Evolutionary conservation across 352 stramenopile species (phyloP).

Genomic region (Sclerospora graminicola): DNA sequence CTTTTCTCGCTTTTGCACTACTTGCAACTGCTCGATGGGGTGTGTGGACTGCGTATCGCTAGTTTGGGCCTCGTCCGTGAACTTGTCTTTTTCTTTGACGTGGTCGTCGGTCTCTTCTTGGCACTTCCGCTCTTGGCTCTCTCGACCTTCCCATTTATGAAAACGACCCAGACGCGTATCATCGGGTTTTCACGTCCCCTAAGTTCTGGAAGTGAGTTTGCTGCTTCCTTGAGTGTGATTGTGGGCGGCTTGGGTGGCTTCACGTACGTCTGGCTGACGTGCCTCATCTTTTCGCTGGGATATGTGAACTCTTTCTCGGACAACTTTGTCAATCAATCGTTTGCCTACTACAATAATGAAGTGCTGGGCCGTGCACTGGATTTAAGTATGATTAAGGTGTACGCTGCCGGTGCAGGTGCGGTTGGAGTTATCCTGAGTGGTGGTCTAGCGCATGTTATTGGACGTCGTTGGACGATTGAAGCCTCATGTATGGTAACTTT

Average conservation of each 20-base stretch:
- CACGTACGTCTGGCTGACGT: conserved; percentile 72
- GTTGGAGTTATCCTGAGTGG: conserved; percentile 43
- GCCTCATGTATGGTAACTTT: conserved; percentile 46
- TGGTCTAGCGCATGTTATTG: conserved; percentile 41
- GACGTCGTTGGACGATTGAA: conserved; percentile 59
- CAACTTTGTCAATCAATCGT: conserved; percentile 80
- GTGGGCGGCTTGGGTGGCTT: conserved; percentile 64
- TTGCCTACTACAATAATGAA: conserved; percentile 72
- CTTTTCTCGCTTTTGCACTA: conserved; percentile 73
- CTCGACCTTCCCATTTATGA: conserved; percentile 82
- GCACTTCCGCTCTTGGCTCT: conserved; percentile 61
- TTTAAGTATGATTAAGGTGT: conserved; percentile 62
- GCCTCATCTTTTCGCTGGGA: conserved; percentile 69
- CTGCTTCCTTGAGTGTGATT: conserved; percentile 64
- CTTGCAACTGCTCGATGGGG: conserved; percentile 56
- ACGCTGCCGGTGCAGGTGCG: conserved; percentile 39
- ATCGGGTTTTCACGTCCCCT: conserved; percentile 80
- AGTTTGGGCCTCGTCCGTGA: conserved; percentile 62
- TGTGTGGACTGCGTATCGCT: conserved; percentile 49
- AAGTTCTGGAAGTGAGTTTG: conserved; percentile 75
- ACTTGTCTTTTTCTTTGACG: conserved; percentile 82
- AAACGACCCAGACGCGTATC: conserved; percentile 83
- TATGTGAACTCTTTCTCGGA: conserved; percentile 67
- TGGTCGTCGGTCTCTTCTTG: conserved; percentile 69
- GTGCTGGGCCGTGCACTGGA: conserved; percentile 33